Percentiles rank a stretch among this genome's conserved stretches.
Conservation (phyloP, 345 rosid genomes). For the Arabis hirsuta region DNA sequence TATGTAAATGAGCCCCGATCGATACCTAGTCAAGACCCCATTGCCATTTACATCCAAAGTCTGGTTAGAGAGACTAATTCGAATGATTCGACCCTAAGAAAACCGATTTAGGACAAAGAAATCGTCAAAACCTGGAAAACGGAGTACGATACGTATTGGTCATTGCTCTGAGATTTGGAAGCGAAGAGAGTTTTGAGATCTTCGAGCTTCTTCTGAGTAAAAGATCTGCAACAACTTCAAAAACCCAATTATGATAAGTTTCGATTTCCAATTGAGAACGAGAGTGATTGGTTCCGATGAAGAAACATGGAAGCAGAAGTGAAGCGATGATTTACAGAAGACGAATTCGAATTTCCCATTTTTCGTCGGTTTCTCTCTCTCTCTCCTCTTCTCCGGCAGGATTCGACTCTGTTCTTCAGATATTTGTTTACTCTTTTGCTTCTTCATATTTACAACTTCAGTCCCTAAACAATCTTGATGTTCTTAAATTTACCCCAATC, state of each 20-base stretch:
- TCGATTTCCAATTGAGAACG: conserved; percentile 1
- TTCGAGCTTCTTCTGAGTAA: conserved; percentile 64
- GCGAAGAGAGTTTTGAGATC: conserved; percentile 62
- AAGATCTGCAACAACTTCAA: conserved; percentile 55
- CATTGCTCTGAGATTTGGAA: conserved; percentile 60
- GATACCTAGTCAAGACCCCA: conserved; percentile 67
- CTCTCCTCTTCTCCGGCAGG: conserved; percentile 21
- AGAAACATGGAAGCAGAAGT: conserved; percentile 46
- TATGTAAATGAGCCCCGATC: not conserved
- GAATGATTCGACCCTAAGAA: not conserved
- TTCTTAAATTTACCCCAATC: conserved; percentile 3
- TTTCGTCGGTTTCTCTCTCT: conserved; percentile 7
- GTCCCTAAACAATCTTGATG: not conserved
- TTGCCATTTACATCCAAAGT: conserved; percentile 68
- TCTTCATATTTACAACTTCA: conserved; percentile 18
- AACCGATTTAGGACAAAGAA: not conserved
- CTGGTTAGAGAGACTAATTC: conserved; percentile 41
- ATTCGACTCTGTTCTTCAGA: not conserved
- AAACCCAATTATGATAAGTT: conserved; percentile 10
- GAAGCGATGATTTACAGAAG: conserved; percentile 48
- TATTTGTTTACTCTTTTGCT: conserved; percentile 20
- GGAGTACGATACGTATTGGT: conserved; percentile 50
- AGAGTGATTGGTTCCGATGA: conserved; percentile 6
- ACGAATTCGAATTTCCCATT: conserved; percentile 49
- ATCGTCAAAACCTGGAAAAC: conserved; percentile 65